Conservation (phyloP, 345 rosid species). For the Populus pruinosa region DNA sequence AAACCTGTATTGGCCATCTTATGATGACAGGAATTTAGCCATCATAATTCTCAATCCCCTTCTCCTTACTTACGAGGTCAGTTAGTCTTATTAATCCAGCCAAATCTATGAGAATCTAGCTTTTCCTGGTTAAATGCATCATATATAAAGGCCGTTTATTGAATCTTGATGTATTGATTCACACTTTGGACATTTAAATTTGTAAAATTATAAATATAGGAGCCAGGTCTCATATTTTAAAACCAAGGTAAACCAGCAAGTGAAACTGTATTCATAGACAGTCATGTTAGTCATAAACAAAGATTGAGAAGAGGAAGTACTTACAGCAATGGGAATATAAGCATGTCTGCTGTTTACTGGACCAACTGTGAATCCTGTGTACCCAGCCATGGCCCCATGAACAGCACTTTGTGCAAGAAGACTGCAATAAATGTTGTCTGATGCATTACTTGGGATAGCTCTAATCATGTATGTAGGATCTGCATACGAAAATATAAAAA, state of each 20-base stretch:
- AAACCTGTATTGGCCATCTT: not conserved
- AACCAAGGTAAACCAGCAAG: slow-evolving; percentile 10
- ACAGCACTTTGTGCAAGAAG: slow-evolving; percentile 96
- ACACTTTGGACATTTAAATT: not conserved
- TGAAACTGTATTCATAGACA: not conserved
- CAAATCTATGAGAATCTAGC: not conserved
- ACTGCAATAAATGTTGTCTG: slow-evolving; percentile 93
- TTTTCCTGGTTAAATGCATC: not conserved
- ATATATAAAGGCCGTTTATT: not conserved
- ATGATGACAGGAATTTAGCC: not conserved
- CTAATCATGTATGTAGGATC: slow-evolving; percentile 98
- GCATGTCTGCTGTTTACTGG: slow-evolving; percentile 92
- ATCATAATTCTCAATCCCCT: not conserved
- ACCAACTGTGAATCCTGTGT: slow-evolving; percentile 92
- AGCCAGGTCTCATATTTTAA: slow-evolving; percentile 3
- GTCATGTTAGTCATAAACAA: not conserved
- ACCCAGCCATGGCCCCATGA: slow-evolving; percentile 99
- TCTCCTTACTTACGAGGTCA: not conserved
- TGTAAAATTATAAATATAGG: not conserved
- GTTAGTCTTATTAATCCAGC: not conserved
- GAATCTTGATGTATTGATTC: not conserved
- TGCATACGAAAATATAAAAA: slow-evolving; percentile 19
- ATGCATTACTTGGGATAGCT: slow-evolving; percentile 89
- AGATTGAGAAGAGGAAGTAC: slow-evolving; percentile 20
- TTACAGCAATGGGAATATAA: slow-evolving; percentile 79